These are phyloP conservation scores for Lactarius pseudohatsudake DNA, from an alignment of 768 basidiomycete genomes.

Conservation along the genomic window DNA sequence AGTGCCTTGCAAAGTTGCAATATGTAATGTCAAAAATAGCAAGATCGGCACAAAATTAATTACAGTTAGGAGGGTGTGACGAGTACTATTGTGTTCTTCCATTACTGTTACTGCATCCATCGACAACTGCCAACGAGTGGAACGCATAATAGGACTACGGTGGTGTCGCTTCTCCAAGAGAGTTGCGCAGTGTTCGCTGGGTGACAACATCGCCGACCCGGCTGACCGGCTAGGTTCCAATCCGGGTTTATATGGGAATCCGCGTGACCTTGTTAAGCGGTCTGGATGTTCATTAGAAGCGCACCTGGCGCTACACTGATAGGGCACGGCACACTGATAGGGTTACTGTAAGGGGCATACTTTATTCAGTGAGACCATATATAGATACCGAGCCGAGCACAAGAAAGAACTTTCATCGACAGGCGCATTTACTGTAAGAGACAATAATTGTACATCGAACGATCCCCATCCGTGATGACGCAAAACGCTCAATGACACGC, in stretches of 20 bases:
- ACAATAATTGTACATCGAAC: constrained; percentile 25
- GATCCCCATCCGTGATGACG: constrained; percentile 19
- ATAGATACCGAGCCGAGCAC: constrained; percentile 16
- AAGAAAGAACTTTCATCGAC: constrained; percentile 12
- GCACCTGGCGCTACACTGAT: no score
- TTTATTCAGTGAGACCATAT: constrained; percentile 8
- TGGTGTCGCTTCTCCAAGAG: neutral
- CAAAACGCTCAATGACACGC: constrained; percentile 9
- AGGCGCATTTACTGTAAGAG: constrained; percentile 13
- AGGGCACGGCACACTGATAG: neutral
- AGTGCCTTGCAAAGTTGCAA: neutral
- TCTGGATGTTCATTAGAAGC: no score
- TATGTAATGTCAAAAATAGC: neutral
- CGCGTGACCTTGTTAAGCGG: neutral
- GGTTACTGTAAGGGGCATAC: neutral
- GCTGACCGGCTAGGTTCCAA: neutral
- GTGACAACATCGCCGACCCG: neutral
- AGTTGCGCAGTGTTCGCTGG: neutral
- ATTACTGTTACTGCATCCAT: neutral
- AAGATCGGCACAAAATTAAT: neutral
- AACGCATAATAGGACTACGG: neutral
- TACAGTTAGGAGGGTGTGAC: neutral
- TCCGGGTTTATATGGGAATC: neutral
- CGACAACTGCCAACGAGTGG: neutral
- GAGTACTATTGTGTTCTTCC: neutral